Base-by-base conservation (phyloP, 129 eudicot genomes). In the Chrysanthemum makinoi region DNA sequence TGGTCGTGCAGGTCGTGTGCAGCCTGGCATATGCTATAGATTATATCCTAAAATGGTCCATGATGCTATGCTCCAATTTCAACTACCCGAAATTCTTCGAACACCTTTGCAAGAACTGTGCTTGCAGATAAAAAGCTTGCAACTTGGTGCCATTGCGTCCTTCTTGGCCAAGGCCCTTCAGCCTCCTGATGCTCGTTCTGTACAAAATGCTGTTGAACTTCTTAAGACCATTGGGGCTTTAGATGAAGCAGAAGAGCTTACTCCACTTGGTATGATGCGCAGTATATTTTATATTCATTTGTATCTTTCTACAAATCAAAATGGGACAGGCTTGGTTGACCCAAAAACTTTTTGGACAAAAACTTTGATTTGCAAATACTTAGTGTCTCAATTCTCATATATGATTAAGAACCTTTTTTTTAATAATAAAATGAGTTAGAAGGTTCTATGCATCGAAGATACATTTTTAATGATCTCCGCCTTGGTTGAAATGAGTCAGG, bases 1-100 rank as follows among this genome's bases (percentile, higher is more conserved):
- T 66, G 98, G 98, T 28, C 98, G 97, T 58, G 98, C 98, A 15
- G 98, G 98, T 49, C 98, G 98, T 66, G 97, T 94, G 75, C 96
- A 87, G 70, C 95, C 98, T 65, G 98, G 97, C 65, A 84, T 84
- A 53, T 94, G 98, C 77, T 94, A 87, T 75, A 84, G 96, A 72
- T 70, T 94, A 48, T 94, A 94, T 82, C 98, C 98, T 2, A 94
- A 84, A 82, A 53, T 87, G 76, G 81, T 94, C 56, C 84, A 89
- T 70, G 96, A 94, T 72, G 88, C 98, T 63, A 89, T 94, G 97
- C 89, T 86, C 47, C 90, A 87, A 60, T 94, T 89, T 76, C 96
- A 94, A 68, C 82, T 81, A 69, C 98, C 98, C 66, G 98, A 94
- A 81, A 94, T 94, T 73, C 97, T 94, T 43, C 80, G 98, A 50